A percentile compares a stretch with the other conserved stretches of the same genome.
Conservation (phyloP, 192 early-diverging fungal species). For the Coemansia sp. region DNA sequence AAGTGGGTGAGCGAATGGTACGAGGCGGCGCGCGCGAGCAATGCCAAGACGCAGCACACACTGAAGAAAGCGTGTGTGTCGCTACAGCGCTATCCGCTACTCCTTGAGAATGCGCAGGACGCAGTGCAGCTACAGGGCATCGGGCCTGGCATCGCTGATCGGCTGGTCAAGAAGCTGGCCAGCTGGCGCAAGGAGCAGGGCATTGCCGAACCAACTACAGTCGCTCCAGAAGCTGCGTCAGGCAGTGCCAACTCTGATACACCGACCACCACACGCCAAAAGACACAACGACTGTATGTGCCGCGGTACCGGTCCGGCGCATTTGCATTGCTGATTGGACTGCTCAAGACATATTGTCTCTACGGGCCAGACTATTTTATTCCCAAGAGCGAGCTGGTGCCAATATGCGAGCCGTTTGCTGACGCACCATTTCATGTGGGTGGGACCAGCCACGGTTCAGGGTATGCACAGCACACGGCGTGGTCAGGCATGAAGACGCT, state of each 20-base stretch:
- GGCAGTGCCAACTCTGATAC: not conserved
- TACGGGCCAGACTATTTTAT: constrained; percentile 50
- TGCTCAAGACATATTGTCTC: constrained; percentile 53
- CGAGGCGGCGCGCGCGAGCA: constrained; percentile 52
- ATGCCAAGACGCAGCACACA: constrained; percentile 57
- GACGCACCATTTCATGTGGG: constrained; percentile 63
- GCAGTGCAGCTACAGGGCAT: constrained; percentile 64
- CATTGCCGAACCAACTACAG: constrained; percentile 7
- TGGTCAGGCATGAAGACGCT: constrained; percentile 80
- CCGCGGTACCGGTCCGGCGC: constrained; percentile 75
- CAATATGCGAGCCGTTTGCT: constrained; percentile 62
- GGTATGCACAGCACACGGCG: constrained; percentile 61
- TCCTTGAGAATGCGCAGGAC: constrained; percentile 62
- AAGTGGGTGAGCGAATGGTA: constrained; percentile 74
- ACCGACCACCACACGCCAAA: not conserved
- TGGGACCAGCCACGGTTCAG: constrained; percentile 31
- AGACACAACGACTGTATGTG: constrained; percentile 58
- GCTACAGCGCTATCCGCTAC: constrained; percentile 60
- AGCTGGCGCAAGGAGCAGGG: constrained; percentile 60
- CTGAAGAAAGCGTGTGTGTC: constrained; percentile 66
- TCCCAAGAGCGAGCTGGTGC: constrained; percentile 72
- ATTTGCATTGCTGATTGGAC: constrained; percentile 76
- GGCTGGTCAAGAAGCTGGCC: constrained; percentile 57
- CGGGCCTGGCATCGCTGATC: constrained; percentile 57
- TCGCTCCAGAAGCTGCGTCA: not conserved